phyloP scores from a whole-genome alignment of 2,329 filamentous ascomycete genomes.

The Bipolaris cookei region DNA sequence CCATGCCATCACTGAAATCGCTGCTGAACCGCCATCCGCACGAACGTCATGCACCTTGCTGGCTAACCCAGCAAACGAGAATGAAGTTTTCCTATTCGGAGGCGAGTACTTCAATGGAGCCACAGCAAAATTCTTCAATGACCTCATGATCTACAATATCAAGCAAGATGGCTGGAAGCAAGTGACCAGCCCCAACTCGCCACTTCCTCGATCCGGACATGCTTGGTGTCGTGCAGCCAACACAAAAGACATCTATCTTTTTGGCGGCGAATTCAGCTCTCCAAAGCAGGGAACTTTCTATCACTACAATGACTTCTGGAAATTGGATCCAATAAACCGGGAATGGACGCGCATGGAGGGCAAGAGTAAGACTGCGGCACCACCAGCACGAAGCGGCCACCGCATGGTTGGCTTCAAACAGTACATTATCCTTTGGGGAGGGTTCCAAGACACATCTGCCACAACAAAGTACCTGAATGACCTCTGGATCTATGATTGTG shows the following conservation, averaged over 20 bases:
- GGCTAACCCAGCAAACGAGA: slow-evolving; percentile 82
- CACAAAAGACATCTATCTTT: slow-evolving; percentile 83
- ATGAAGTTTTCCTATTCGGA: slow-evolving; percentile 89
- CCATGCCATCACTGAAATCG: slow-evolving; percentile 86
- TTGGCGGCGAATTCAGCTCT: slow-evolving; percentile 94
- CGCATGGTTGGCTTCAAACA: slow-evolving; percentile 98
- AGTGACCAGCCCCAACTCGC: slow-evolving; percentile 88
- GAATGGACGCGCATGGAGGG: slow-evolving; percentile 92
- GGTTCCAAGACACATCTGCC: slow-evolving; percentile 95
- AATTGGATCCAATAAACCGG: slow-evolving; percentile 78
- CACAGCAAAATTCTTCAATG: slow-evolving; percentile 74
- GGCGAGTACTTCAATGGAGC: slow-evolving; percentile 96
- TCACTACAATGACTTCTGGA: slow-evolving; percentile 99
- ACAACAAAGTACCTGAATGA: slow-evolving; percentile 93
- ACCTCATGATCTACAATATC: slow-evolving; percentile 73
- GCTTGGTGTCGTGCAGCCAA: slow-evolving; percentile 93
- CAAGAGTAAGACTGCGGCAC: slow-evolving; percentile 78
- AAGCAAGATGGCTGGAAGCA: slow-evolving; percentile 88
- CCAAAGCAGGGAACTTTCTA: slow-evolving; percentile 99
- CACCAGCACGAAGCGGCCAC: slow-evolving; percentile 87
- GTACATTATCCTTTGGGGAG: slow-evolving; percentile 93
- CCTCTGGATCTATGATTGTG: slow-evolving; percentile 93
- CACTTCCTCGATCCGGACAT: slow-evolving; percentile 88
- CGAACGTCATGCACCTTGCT: slow-evolving; percentile 82
- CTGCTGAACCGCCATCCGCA: slow-evolving; percentile 74